phyloP scores from a whole-genome alignment of 306 rosid species.

The Parietaria judaica region DNA sequence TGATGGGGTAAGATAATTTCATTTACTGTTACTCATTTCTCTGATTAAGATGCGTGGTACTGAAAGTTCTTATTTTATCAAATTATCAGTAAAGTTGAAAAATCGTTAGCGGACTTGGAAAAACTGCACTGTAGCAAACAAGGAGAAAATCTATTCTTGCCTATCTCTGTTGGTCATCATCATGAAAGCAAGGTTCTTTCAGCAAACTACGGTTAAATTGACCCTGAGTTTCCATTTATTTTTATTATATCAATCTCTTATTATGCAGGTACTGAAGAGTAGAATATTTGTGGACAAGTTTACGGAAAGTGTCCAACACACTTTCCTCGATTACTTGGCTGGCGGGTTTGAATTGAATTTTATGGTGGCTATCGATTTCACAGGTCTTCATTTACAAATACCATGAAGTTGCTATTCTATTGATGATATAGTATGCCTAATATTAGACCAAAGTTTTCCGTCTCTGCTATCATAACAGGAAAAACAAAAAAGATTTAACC shows the following conservation, averaged over 20 bases:
- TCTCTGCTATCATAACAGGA: not conserved
- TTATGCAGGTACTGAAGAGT: slow-evolving; percentile 64
- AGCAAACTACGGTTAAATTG: slow-evolving; percentile 15
- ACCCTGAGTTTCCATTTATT: slow-evolving; percentile 10
- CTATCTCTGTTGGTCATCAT: slow-evolving; percentile 57
- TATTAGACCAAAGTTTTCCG: not conserved
- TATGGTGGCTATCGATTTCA: slow-evolving; percentile 94
- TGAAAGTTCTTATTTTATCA: slow-evolving; percentile 9
- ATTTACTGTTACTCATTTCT: slow-evolving; percentile 12
- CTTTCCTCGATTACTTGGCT: slow-evolving; percentile 88
- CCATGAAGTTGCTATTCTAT: not conserved
- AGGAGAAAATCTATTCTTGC: slow-evolving; percentile 49
- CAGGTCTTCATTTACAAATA: slow-evolving; percentile 40
- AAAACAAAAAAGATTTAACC: not conserved
- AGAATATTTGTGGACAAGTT: slow-evolving; percentile 72
- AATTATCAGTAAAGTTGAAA: slow-evolving; percentile 67
- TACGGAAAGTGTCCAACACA: slow-evolving; percentile 57
- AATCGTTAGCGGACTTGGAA: slow-evolving; percentile 74
- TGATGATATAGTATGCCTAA: no score
- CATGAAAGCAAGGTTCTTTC: slow-evolving; percentile 63
- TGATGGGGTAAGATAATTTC: slow-evolving; percentile 67
- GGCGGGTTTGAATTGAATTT: slow-evolving; percentile 89
- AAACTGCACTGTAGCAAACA: slow-evolving; percentile 58
- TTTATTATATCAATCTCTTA: slow-evolving; percentile 23
- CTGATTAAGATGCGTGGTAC: slow-evolving; percentile 13